A percentile compares a stretch with the other conserved stretches of the same genome.
Conservation (phyloP, 208 protist genomes). For the Phytomonas francai region DNA sequence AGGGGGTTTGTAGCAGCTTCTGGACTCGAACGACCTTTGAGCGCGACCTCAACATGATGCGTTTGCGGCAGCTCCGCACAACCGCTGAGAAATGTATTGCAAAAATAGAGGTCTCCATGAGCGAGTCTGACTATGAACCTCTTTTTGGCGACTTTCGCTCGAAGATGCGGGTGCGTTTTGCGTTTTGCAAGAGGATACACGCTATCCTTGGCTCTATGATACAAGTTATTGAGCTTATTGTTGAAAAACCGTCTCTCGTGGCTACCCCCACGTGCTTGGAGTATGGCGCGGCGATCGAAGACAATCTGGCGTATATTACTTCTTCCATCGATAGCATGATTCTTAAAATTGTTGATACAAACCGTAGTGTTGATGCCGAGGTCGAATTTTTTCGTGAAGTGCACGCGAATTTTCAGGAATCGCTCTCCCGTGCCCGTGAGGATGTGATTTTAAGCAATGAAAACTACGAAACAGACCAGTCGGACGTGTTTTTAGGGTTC, state of each 20-base stretch:
- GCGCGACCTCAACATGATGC: conserved; percentile 81
- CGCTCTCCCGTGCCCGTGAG: conserved; percentile 72
- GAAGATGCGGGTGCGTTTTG: conserved; percentile 51
- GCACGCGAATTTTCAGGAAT: conserved; percentile 78
- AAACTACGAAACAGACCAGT: conserved; percentile 85
- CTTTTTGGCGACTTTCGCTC: conserved; percentile 58
- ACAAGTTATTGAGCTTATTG: conserved; percentile 77
- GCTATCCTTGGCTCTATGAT: conserved; percentile 74
- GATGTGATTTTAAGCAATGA: conserved; percentile 87
- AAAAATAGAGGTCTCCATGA: conserved; percentile 54
- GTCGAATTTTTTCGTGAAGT: conserved; percentile 71
- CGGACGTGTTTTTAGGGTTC: conserved; percentile 82
- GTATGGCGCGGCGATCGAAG: conserved; percentile 62
- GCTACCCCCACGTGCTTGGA: conserved; percentile 74
- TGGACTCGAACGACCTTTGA: conserved; percentile 69
- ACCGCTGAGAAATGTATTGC: conserved; percentile 63
- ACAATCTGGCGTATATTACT: conserved; percentile 68
- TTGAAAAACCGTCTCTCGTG: conserved; percentile 47
- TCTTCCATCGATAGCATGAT: conserved; percentile 88
- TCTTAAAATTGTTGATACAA: conserved; percentile 85
- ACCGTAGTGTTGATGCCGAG: conserved; percentile 53
- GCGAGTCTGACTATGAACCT: conserved; percentile 77
- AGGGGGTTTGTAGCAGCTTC: conserved; percentile 78
- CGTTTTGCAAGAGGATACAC: conserved; percentile 66
- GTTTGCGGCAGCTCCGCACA: conserved; percentile 67